Percentiles rank a stretch among this genome's conserved stretches.
These are phyloP conservation scores for Metschnikowia baotianmanensis DNA, from an alignment of 805 yeast species.

Conservation along the genomic window DNA sequence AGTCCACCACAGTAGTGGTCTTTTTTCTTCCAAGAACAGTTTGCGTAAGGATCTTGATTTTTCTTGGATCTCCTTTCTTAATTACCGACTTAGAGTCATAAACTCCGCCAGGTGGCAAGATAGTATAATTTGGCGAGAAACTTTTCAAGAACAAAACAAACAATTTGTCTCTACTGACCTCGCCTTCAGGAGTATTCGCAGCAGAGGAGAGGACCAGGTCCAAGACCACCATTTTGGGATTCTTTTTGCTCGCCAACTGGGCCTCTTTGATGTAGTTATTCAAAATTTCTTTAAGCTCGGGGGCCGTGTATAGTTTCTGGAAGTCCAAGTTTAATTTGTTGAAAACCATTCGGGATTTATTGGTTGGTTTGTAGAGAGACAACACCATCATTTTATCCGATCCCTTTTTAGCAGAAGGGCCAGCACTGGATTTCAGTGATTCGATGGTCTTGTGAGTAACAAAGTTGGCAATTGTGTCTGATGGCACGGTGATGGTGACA, in stretches of 20 bases:
- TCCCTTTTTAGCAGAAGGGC: conserved; percentile 26
- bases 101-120: conserved; percentile 45
- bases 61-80: conserved; percentile 65
- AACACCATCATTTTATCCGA: conserved; percentile 28
- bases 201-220: conserved; percentile 54
- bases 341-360: conserved; percentile 46
- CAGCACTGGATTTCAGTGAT: conserved; percentile 23
- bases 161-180: conserved; percentile 42
- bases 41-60: conserved; percentile 64
- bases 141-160: conserved; percentile 44
- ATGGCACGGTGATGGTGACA: conserved; percentile 14
- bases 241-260: conserved; percentile 48
- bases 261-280: conserved; percentile 54
- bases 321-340: conserved; percentile 38
- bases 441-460: conserved; percentile 53
- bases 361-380: conserved; percentile 57
- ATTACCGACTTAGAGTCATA: conserved; percentile 7
- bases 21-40: conserved; percentile 78
- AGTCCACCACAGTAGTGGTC: conserved; percentile 68
- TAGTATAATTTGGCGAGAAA: conserved; percentile 50
- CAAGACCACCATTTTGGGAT: conserved; percentile 53
- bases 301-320: conserved; percentile 45
- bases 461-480: conserved; percentile 52
- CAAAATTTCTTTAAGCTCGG: conserved; percentile 53
- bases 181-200: conserved; percentile 30